These are phyloP conservation scores for Pichia sp. DNA, from an alignment of 1,139 yeast genomes.

Conservation along the genomic window DNA sequence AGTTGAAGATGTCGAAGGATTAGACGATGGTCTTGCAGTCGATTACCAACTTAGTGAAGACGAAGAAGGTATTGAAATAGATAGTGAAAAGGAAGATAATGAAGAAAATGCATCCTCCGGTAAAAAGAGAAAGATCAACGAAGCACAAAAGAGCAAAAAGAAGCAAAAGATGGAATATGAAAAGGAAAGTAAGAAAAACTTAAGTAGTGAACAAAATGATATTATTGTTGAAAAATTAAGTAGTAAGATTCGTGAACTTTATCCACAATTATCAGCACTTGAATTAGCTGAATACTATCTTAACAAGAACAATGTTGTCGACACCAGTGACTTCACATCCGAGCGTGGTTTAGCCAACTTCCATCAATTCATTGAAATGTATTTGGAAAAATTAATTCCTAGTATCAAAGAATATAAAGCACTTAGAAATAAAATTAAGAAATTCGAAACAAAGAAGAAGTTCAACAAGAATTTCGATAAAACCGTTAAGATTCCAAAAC, in stretches of 20 bases:
- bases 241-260: conserved; percentile 45
- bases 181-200: conserved; percentile 45
- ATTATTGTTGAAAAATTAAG: conserved; percentile 61
- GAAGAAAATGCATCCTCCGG: conserved; percentile 6
- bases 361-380: conserved; percentile 40
- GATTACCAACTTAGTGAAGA: conserved; percentile 31
- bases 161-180: conserved; percentile 59
- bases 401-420: conserved; percentile 33
- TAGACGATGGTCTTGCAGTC: conserved; percentile 65
- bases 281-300: conserved; percentile 62
- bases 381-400: conserved; percentile 22
- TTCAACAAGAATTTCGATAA: conserved; percentile 24
- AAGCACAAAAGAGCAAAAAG: conserved; percentile 49
- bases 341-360: conserved; percentile 49
- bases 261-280: conserved; percentile 58
- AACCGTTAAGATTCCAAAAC: conserved; percentile 26
- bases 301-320: conserved; percentile 46
- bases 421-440: conserved; percentile 29
- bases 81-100: conserved; percentile 22
- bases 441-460: conserved; percentile 31
- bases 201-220: conserved; percentile 53
- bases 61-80: conserved; percentile 17
- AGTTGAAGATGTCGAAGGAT: conserved; percentile 43
- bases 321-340: conserved; percentile 49
- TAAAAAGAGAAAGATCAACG: conserved; percentile 32